Evolutionary conservation across 2,329 filamentous ascomycete genomes (phyloP), one percentile per base, ranked within the genome.

Genomic region (Venturia oleaginea): DNA sequence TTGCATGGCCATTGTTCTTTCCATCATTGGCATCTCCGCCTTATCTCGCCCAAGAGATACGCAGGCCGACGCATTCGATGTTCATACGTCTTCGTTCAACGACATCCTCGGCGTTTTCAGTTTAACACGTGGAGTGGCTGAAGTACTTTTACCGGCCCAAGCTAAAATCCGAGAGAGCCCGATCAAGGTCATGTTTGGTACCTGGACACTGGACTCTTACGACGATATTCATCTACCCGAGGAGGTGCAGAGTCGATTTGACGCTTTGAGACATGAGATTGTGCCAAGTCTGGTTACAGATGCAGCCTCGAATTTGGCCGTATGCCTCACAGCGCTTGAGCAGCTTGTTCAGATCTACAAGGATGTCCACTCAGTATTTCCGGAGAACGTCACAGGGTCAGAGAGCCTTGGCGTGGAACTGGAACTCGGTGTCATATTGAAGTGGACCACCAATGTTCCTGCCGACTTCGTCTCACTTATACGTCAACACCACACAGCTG

Each of bases 91-190:
- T 19, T 46, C 60, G 10, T 48, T 62, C 38, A 34, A 27, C 22
- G 60, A 62, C 60, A 48, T 62, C 32, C 32, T 62, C 1, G 37
- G 38, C 40, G 42, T 62, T 19, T 62, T 62, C 43, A 46, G 38
- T 15, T 24, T 62, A 13, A 62, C 42, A 4, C 60, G 60, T 37
- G 60, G 60, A 37, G 60, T 62, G 19, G 32, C 38, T 2, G 60
- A 48, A 17, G 42, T 62, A 13, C 30, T 62, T 42, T 8, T 5
- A 13, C 60, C 60, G 24, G 42, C 43, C 15, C 42, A 46, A n/a
- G 11, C 19, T 48, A 15, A 8, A 17, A n/a, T 62, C 10, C 19
- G 13, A 4, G 4, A 51, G 1, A 42, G 38, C 15, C 11, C 19
- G 1, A 46, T 62, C 43, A 48, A 27, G 17, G 22, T 19, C 24